phyloP scores from a whole-genome alignment of 164 flowering plant genomes.

The Vitis rotundifolia region DNA sequence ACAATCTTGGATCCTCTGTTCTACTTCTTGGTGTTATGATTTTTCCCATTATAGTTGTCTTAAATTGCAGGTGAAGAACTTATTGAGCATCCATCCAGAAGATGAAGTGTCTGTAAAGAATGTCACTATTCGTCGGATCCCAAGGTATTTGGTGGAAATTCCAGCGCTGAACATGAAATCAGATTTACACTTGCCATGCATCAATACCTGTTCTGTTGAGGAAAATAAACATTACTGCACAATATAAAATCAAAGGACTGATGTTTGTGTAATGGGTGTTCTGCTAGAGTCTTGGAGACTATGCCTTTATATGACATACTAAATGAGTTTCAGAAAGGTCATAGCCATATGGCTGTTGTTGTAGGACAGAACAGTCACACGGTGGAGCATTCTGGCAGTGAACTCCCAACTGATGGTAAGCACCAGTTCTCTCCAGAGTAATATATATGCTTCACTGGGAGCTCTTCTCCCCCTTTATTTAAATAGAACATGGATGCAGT shows the following conservation, averaged over 20 bases:
- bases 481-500: conserved; percentile 16
- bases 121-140: conserved; percentile 47
- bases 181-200: not conserved
- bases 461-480: not conserved
- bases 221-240: too few relatives aligned
- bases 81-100: conserved; percentile 39
- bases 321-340: conserved; percentile 66
- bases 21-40: too few relatives aligned
- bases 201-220: too few relatives aligned
- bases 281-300: conserved; percentile 43
- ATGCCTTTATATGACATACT: conserved; percentile 63
- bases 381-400: conserved; percentile 3
- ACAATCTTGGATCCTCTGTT: too few relatives aligned
- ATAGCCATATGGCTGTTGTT: conserved; percentile 70
- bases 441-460: not conserved
- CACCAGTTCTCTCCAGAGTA: not conserved
- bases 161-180: not conserved
- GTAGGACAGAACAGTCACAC: conserved; percentile 18
- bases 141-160: conserved; percentile 36
- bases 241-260: too few relatives aligned
- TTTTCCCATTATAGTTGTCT: too few relatives aligned
- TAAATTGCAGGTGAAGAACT: conserved; percentile 45
- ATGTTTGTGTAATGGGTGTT: not conserved
- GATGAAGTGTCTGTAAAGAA: conserved; percentile 42
- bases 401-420: conserved; percentile 41